These are phyloP conservation scores for Trichoderma polysporum DNA, from an alignment of 2,329 filamentous ascomycete species.

Conservation along the genomic window DNA sequence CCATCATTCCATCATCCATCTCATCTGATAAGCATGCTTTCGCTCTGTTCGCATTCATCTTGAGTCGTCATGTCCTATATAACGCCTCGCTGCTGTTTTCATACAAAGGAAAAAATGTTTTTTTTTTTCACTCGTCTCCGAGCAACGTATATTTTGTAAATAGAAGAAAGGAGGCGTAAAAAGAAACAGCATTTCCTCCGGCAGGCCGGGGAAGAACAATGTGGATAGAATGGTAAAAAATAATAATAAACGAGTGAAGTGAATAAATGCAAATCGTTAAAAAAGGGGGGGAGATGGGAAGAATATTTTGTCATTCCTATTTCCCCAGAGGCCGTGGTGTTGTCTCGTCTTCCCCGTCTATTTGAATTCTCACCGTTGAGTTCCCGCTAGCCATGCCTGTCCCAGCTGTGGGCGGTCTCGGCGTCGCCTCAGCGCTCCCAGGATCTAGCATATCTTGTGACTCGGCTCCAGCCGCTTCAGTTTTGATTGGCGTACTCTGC, in stretches of 20 bases:
- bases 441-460: constrained; percentile 11
- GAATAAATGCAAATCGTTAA: not conserved
- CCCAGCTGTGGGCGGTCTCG: constrained; percentile 36
- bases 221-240: not conserved
- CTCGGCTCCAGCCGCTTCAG: constrained; percentile 11
- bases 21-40: constrained; percentile 10
- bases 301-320: constrained; percentile 19
- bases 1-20: not conserved
- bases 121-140: not conserved
- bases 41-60: constrained; percentile 8
- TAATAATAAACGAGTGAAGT: not conserved
- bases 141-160: constrained; percentile 14
- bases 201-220: not conserved
- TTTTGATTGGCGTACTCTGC: constrained; percentile 29
- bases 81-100: constrained; percentile 23
- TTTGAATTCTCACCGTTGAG: constrained; percentile 1
- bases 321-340: constrained; percentile 41
- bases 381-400: constrained; percentile 18
- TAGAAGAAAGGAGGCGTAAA: not conserved
- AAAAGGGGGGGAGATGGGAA: not conserved
- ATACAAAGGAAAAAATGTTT: constrained; percentile 15
- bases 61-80: constrained; percentile 11
- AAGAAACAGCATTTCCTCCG: not conserved
- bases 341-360: constrained; percentile 37
- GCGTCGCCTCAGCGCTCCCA: constrained; percentile 44